These are phyloP conservation scores for Fusarium pseudoanthophilum DNA, from an alignment of 2,329 filamentous ascomycete genomes.

Conservation along the genomic window DNA sequence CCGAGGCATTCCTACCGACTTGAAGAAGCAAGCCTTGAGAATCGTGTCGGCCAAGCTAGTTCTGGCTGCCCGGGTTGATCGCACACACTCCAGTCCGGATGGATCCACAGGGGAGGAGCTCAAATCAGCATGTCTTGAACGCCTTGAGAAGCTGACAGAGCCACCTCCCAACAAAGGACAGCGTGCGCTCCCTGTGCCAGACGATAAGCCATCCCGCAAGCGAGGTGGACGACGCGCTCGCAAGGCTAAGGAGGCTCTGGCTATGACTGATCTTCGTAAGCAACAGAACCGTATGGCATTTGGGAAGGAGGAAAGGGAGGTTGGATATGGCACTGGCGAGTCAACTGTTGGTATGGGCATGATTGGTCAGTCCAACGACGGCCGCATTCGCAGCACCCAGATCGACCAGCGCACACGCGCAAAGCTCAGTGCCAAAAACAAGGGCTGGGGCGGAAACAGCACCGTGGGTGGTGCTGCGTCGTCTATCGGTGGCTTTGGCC, in stretches of 20 bases:
- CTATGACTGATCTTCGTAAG: slow-evolving; percentile 96
- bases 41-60: slow-evolving; percentile 94
- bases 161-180: slow-evolving; percentile 89
- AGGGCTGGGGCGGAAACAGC: slow-evolving; percentile 87
- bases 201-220: slow-evolving; percentile 94
- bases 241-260: slow-evolving; percentile 95
- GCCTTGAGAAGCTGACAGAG: slow-evolving; percentile 92
- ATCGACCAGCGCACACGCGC: slow-evolving; percentile 94
- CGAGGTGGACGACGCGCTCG: slow-evolving; percentile 88
- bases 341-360: slow-evolving; percentile 90
- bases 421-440: slow-evolving; percentile 93
- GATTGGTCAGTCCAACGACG: slow-evolving; percentile 90
- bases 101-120: slow-evolving; percentile 86
- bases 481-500: slow-evolving; percentile 82
- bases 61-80: slow-evolving; percentile 90
- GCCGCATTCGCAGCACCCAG: slow-evolving; percentile 87
- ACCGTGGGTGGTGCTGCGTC: slow-evolving; percentile 76
- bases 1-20: slow-evolving; percentile 81
- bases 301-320: slow-evolving; percentile 93
- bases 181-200: slow-evolving; percentile 87
- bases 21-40: slow-evolving; percentile 93
- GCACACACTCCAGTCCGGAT: slow-evolving; percentile 82
- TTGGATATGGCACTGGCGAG: slow-evolving; percentile 89
- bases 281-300: slow-evolving; percentile 97
- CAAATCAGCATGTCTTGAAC: slow-evolving; percentile 82